Base-by-base conservation (phyloP, 139 green algal species). In the Deuterostichococcus epilithicus region DNA sequence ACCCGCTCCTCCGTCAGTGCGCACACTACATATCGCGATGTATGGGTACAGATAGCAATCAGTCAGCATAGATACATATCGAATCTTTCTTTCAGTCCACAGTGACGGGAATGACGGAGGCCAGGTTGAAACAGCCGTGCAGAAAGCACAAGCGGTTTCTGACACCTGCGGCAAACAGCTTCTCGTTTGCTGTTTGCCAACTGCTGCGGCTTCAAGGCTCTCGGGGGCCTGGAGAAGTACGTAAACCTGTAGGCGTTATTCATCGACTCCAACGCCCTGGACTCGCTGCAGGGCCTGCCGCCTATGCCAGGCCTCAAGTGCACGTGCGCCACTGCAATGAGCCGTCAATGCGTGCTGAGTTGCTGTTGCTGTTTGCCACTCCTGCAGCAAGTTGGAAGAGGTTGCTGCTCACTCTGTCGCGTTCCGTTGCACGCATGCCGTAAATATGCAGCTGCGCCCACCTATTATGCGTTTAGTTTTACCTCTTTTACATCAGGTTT, bases 151-250 rank as follows among this genome's bases (percentile, higher is more conserved):
- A 89, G 22, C 74, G 93, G 22, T 98, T 95, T 68, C 66, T 74
- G 0, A 97, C 91, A 4, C 90, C 94, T 1, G 39, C 75, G 0
- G 77, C 97, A 1, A 98, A 98, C 75, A 92, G 97, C 73, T 93
- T n/a, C n/a, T n/a, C n/a, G n/a, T n/a, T n/a, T 88, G 52, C 86
- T 98, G 0, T 98, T 95, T 75, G 83, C 84, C 68, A 93, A 96
- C 78, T 92, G 89, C 76, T 88, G 93, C 74, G 93, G 93, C n/a
- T 97, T 97, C 75, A 76, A 68, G 0, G 70, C 37, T 0, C 90
- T 97, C 30, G 77, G 79, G 0, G 39, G 68, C 20, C 76, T 98
- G 23, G 92, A 96, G 68, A 80, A 86, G 2, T 98, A 97, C 82
- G 85, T 76, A 0, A 81, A 82, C 38, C 70, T 98, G n/a, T 89